phyloP scores from a whole-genome alignment of 2,329 filamentous ascomycete genomes.

The Aspergillus viridinutans region DNA sequence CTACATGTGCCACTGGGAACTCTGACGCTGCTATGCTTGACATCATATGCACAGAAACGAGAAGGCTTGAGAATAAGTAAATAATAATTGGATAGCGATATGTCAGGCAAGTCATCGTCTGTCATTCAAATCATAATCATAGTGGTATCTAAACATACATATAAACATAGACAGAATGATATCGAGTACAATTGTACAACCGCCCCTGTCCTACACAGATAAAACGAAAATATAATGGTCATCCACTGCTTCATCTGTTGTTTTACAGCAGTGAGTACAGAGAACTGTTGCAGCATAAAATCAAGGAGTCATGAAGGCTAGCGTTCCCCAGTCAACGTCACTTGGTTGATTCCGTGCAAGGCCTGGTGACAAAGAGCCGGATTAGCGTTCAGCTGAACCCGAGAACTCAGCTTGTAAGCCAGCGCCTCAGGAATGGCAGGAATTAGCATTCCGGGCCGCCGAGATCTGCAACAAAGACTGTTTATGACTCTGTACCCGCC shows the following conservation, averaged over 20 bases:
- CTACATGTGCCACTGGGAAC: slow-evolving; percentile 2
- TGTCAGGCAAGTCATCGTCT: background rate
- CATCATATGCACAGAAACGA: background rate
- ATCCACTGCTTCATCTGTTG: background rate
- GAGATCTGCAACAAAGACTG: background rate
- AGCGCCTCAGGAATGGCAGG: background rate
- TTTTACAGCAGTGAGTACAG: background rate
- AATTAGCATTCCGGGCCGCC: background rate
- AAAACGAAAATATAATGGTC: background rate
- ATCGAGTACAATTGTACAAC: background rate
- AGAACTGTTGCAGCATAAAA: background rate
- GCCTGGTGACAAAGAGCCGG: background rate
- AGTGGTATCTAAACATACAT: background rate
- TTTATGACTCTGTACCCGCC: background rate
- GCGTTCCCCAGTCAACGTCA: background rate
- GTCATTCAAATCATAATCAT: background rate
- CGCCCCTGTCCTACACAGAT: background rate
- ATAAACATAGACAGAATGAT: background rate
- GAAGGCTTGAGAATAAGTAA: background rate
- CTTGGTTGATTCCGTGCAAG: background rate
- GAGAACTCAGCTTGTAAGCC: background rate
- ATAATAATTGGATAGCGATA: background rate
- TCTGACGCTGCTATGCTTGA: background rate
- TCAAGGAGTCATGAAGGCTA: background rate
- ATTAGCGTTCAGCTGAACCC: background rate